These are phyloP conservation scores for Chalaropsis ovoidea DNA, from an alignment of 2,329 filamentous ascomycete species.

Conservation along the genomic window DNA sequence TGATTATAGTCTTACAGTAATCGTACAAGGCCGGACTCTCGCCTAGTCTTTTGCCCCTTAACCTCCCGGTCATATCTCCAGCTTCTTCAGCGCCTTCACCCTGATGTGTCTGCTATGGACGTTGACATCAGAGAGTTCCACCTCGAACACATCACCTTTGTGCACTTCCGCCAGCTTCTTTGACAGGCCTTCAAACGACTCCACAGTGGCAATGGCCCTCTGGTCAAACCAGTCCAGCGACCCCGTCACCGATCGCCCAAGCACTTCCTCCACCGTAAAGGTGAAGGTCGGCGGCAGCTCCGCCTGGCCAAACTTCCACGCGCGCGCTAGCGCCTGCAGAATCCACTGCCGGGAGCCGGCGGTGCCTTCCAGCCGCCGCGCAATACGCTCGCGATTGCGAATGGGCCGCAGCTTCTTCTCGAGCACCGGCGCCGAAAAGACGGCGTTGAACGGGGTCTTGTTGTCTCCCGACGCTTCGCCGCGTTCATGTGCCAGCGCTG, in stretches of 20 bases:
- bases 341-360: constrained; percentile 45
- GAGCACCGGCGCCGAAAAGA: constrained; percentile 30
- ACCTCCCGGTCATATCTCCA: neutral
- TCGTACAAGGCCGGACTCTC: neutral
- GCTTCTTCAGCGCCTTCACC: constrained; percentile 37
- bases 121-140: constrained; percentile 46
- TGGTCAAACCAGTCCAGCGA: constrained; percentile 43
- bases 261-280: constrained; percentile 39
- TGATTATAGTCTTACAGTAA: neutral
- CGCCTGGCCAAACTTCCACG: constrained; percentile 46
- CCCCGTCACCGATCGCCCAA: constrained; percentile 34
- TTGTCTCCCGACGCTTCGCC: constrained; percentile 26
- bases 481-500: constrained; percentile 42
- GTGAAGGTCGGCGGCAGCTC: constrained; percentile 40
- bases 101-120: constrained; percentile 39
- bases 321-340: constrained; percentile 49
- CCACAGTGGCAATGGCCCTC: constrained; percentile 32
- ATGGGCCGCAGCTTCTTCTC: constrained; percentile 41
- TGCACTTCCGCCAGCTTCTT: constrained; percentile 37
- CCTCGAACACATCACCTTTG: constrained; percentile 46
- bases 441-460: neutral
- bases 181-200: constrained; percentile 36
- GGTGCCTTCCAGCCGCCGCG: constrained; percentile 36
- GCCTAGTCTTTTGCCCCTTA: neutral
- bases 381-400: constrained; percentile 44